Evolutionary conservation across 805 yeast genomes (phyloP), one percentile per base, ranked within the genome.

Genomic region (Barnettozyma salicaria): DNA sequence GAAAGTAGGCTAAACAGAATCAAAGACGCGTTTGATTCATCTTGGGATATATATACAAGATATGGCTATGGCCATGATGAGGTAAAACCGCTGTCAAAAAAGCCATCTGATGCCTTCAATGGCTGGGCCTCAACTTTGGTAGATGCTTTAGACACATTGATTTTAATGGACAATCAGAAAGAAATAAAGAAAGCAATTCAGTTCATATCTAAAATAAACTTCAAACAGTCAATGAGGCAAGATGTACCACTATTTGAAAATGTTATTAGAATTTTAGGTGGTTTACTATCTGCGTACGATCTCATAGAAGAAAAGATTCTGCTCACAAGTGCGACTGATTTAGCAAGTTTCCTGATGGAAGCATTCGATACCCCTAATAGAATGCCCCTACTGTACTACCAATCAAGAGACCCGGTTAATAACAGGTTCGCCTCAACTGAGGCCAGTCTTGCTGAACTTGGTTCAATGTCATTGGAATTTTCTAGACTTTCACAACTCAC

Each of bases 351-450:
- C 36, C 52, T 74, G 23, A 47, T 76, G 47, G 70, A 73, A 17
- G 68, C 79, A 0, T 76, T 74, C 47, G 81, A 76, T 44, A 74
- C 81, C 0, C 79, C 79, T 12, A 74, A 74, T 44, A 59, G 70
- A 30, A 60, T 76, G 59, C 82, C 82, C 4, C 39, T 70, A 8
- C 46, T 71, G 16, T 63, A 59, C 37, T 74, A 61, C 45, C 56
- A 61, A 11, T 72, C 77, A 70, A 53, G 56, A 19, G 56, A 63
- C 4, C 50, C 50, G 14, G 49, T 56, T 6, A 50, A 50, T 9
- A 65, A 64, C 37, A 56, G 65, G 43, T 60, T 63, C 38, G 64
- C 74, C 1, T 56, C 66, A 12, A 55, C 45, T 37, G 43, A 48
- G 18, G 54, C 64, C 2, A 50, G 64, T 6, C 45, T 68, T 6